Base-by-base conservation (phyloP, 2,329 filamentous ascomycete genomes). In the Onygena corvina region DNA sequence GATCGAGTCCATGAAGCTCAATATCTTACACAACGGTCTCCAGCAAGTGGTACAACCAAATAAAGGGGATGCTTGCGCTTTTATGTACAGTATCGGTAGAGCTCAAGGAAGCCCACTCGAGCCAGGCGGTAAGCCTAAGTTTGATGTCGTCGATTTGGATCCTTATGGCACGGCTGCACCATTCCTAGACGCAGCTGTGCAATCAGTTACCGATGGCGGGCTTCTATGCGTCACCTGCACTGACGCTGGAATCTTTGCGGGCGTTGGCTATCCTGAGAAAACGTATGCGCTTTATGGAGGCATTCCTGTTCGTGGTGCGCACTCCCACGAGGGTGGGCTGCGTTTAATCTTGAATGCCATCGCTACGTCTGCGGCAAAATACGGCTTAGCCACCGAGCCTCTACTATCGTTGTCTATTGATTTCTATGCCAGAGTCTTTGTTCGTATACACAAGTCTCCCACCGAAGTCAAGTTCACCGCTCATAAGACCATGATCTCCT, bases 151-250 rank as follows among this genome's bases (percentile, higher is more conserved):
- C 55, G 92, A 98, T 63, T 76, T 98, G 25, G 92, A 98, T 63
- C 92, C 92, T 0, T 98, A 98, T 60, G 92, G 92, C 35, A 93
- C 87, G 0, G 92, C 90, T 0, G 86, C 86, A 7, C 85, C 86
- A 1, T 98, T 98, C 65, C 76, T 98, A 48, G 92, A 98, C 62
- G 81, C 86, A 1, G 88, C 92, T 1, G 73, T 98, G 6, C 89
- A 95, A 67, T 80, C 86, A 1, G 77, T 95, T 5, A 80, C 84
- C 55, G 86, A 95, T 58, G 90, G 90, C 1, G 92, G 92, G 3
- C 73, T 98, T 33, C 75, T 98, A 3, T 95, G 89, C 63, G 84
- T 98, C 3, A 98, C 92, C 1, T 98, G 92, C 67, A 98, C 92
- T 0, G 92, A 98, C 65, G 89, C 90, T 7, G 88, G 85, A 7